Conservation (phyloP, 805 yeast species). For the Ogataea paraovalis region DNA sequence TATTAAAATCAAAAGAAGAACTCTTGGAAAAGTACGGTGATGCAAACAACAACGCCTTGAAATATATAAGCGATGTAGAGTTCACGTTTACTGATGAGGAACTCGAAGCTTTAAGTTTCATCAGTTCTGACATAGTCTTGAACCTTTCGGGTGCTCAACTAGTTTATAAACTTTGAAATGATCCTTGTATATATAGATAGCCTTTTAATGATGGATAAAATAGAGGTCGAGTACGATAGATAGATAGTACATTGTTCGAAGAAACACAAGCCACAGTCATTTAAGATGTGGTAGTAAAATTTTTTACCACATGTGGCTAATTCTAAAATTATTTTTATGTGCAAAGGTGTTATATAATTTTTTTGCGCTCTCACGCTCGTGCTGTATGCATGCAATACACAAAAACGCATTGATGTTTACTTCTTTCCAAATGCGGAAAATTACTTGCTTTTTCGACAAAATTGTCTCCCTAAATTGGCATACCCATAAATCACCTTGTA, state of each 20-base stretch:
- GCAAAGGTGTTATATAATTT: too few relatives aligned
- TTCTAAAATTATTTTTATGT: too few relatives aligned
- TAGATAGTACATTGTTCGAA: too few relatives aligned
- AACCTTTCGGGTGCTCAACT: constrained; percentile 15
- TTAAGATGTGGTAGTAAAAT: too few relatives aligned
- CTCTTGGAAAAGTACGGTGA: constrained; percentile 18
- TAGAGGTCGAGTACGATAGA: too few relatives aligned
- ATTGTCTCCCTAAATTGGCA: not conserved
- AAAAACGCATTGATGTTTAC: constrained; percentile 13
- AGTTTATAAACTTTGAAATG: constrained; percentile 5
- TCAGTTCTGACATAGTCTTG: constrained; percentile 11
- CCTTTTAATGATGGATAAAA: too few relatives aligned
- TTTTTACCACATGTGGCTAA: too few relatives aligned
- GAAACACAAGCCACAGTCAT: too few relatives aligned
- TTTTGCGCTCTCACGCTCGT: too few relatives aligned
- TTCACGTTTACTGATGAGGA: constrained; percentile 7
- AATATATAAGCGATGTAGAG: constrained; percentile 16
- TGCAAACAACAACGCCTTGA: constrained; percentile 5
- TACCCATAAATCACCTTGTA: not conserved
- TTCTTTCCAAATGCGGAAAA: constrained; percentile 19
- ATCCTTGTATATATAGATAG: not conserved
- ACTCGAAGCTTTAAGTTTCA: constrained; percentile 12
- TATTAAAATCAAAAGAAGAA: constrained; percentile 19
- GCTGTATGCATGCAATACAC: too few relatives aligned
- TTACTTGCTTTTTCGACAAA: not conserved